A percentile compares a stretch with the other conserved stretches of the same genome.
phyloP scores from a whole-genome alignment of 2,329 filamentous ascomycete species.

The Emergomyces orientalis region DNA sequence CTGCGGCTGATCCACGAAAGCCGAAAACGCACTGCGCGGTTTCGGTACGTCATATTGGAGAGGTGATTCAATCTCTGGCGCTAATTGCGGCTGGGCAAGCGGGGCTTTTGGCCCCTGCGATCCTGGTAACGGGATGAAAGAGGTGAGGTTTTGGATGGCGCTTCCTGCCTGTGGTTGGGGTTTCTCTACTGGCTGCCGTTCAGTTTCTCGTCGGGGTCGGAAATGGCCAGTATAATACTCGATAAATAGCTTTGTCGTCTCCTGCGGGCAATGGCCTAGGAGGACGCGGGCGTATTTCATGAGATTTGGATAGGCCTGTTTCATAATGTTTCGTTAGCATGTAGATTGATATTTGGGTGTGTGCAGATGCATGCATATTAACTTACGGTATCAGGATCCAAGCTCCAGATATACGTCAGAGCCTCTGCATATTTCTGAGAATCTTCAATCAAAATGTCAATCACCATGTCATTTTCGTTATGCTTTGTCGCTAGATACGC shows the following conservation, averaged over 20 bases:
- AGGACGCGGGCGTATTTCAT: conserved; percentile 94
- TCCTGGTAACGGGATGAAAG: conserved; percentile 65
- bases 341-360: background rate
- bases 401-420: conserved; percentile 79
- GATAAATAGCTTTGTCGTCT: conserved; percentile 80
- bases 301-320: conserved; percentile 70
- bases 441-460: conserved; percentile 93
- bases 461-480: conserved; percentile 83
- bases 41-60: conserved; percentile 67
- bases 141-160: conserved; percentile 77
- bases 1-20: conserved; percentile 86
- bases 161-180: conserved; percentile 52
- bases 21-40: conserved; percentile 84
- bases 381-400: conserved; percentile 67
- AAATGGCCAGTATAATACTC: conserved; percentile 90
- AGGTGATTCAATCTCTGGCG: conserved; percentile 31
- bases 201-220: conserved; percentile 48
- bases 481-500: conserved; percentile 93
- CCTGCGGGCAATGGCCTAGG: conserved; percentile 72
- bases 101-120: conserved; percentile 32
- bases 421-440: conserved; percentile 84
- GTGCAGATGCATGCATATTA: no score
- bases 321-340: background rate
- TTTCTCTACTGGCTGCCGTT: conserved; percentile 47
- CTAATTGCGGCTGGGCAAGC: conserved; percentile 21